Evolutionary conservation across 2,329 filamentous ascomycete species (phyloP), one percentile per base, ranked within the genome.

Genomic region (Fusarium nanum): DNA sequence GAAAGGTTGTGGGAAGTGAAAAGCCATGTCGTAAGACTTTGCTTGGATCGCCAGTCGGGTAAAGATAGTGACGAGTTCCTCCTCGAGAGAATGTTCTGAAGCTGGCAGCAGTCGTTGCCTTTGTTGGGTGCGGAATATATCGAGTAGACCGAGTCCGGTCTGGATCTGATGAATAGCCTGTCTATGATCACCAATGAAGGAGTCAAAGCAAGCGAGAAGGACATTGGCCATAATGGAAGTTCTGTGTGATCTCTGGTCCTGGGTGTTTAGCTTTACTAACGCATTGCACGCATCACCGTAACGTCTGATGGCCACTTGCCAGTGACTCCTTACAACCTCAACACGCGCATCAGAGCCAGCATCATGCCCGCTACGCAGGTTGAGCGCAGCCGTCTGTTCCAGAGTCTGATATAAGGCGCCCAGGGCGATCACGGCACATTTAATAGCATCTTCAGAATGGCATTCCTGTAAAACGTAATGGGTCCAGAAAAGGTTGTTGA

Each of bases 11-110:
- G 88, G 88, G 63, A 90, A 90, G 75, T 91, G 88, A 73, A 90
- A 91, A 32, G 88, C 88, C 87, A 90, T 88, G 72, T 90, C 88
- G 74, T 91, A 91, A 1, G 88, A 89, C 74, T 90, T 91, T 45
- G 88, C 88, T 75, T 90, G 88, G 45, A 90, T 88, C 4, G 87
- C 88, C 4, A 90, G 81, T 7, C 88, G 84, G 3, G 86, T 89
- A 71, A 90, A 90, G 81, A 90, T 89, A 52, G 88, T 86, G 8
- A 88, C 82, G 27, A 91, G 81, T 72, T 90, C 88, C 53, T 87
- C 83, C 67, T 89, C 86, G 8, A 87, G 82, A 1, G 85, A 81
- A 57, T 86, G 85, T 55, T 83, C 84, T 16, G 65, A 56, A 45
- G 56, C 48, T 48, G 82, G 42, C 20, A 65, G 60, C 11, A 57